Evolutionary conservation across 2,329 filamentous ascomycete species (phyloP), one percentile per base, ranked within the genome.

Genomic region (Diaporthe vaccinii): DNA sequence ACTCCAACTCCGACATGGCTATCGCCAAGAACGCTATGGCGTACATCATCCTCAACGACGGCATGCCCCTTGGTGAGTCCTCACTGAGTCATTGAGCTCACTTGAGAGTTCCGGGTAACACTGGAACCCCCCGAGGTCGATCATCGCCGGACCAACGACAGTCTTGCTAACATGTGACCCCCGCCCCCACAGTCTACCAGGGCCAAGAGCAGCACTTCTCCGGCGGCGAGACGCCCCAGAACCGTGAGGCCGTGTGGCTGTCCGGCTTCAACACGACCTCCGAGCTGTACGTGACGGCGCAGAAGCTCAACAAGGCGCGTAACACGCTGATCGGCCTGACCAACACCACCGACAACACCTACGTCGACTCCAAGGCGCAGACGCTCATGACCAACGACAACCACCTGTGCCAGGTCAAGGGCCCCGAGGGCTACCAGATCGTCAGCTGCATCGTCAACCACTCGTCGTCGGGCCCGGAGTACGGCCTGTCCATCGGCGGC

Each of bases 1-100:
- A 83, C 76, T 81, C 86, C 75, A 91, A 88, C 69, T 80, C 83
- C 14, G 91, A 93, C 79, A 81, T 87, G 10, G 82, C 89, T 3
- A 85, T 92, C 2, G 88, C 91, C 61, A 89, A 90, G 81, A 93
- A 93, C 78, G 86, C 89, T 7, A 84, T 93, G 55, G 86, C 90
- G 0, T 93, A 90, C 79, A 89, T 88, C n/a, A 87, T 93, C 41
- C 86, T 93, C 25, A 84, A 85, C 3, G 86, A 92, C 73, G 91
- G 91, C 28, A 89, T 93, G 53, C 80, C 80, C 55, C 81, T 80
- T n/a, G 78, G 80, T 81, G 68, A 72, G 79, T 76, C 34, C 20
- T 20, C 9, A 22, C 46, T 12, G 49, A 44, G 34, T n/a, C 31
- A 53, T 57, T n/a, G 12, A 51, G 31, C 65, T 39, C 36, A n/a